Evolutionary conservation across 2,329 filamentous ascomycete species (phyloP), one percentile per base, ranked within the genome.

Genomic region (Rhexocercosporidium sp.): DNA sequence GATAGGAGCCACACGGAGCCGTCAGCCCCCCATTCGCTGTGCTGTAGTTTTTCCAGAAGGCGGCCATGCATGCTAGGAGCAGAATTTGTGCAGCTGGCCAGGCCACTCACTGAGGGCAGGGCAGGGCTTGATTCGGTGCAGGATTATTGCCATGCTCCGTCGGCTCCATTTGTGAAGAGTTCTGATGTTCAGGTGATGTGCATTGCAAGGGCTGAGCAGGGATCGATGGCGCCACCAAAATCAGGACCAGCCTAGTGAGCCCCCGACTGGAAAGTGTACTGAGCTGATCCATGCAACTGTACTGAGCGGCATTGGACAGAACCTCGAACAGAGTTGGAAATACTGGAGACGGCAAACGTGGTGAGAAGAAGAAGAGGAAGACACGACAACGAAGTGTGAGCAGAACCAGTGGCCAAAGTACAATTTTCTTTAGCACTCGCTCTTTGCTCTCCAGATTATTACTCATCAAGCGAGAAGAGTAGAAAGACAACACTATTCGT

Each of bases 111-210:
- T n/a, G n/a, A n/a, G 53, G 44, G 27, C n/a, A 51, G 59, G 59
- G n/a, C 44, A 59, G 59, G 49, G 39, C 56, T 53, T 25, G 31
- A 51, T 54, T 65, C 51, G 66, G 59, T 49, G 37, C 61, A 59
- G 31, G 56, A 37, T 69, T 44, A 66, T 68, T 68, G 53, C 70
- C 65, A 64, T 66, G 29, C 66, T 71, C 67, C 65, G 62, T 62
- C 25, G 62, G 47, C 61, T 62, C 25, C 47, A 25, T 59, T 63
- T 64, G 47, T 60, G 66, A 57, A 62, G 46, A 64, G 65, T 59
- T 72, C 62, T 73, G 68, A 62, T 70, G 70, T 65, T 70, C 71
- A 73, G 68, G 70, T 73, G 71, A 73, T 70, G 59, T 56, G 29
- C 60, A 46, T 62, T 68, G 62, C 57, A 27, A 67, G 47, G 46